phyloP scores from a whole-genome alignment of 192 early-diverging fungal species.

The Phlyctochytrium arcticum region DNA sequence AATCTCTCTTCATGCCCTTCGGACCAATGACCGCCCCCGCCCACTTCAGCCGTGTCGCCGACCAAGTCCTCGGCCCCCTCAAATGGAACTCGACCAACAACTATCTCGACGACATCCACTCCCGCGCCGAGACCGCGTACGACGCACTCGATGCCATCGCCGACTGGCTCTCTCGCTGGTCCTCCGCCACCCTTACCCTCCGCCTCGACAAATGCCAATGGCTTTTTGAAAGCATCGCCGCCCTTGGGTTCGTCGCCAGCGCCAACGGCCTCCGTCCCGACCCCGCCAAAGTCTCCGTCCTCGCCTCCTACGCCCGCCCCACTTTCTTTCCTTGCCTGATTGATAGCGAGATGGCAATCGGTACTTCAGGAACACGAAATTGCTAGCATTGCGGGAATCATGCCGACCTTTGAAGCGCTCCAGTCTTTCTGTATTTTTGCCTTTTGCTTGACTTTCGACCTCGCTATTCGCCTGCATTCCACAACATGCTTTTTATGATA shows the following conservation, averaged over 20 bases:
- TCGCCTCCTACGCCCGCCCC: too few species aligned
- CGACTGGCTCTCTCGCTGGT: conserved; percentile 17
- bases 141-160: too few species aligned
- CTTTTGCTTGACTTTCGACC: too few species aligned
- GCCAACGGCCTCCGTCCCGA: conserved; percentile 21
- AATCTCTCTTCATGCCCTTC: neutral
- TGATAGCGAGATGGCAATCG: too few species aligned
- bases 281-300: conserved; percentile 13
- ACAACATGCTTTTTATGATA: too few species aligned
- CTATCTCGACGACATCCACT: conserved; percentile 12
- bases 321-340: too few species aligned
- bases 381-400: too few species aligned
- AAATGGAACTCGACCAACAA: neutral
- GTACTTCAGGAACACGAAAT: too few species aligned
- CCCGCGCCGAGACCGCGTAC: neutral
- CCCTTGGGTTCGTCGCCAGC: conserved; percentile 25
- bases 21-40: neutral
- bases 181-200: conserved; percentile 14
- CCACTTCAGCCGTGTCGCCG: conserved; percentile 34
- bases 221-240: conserved; percentile 4
- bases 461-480: too few species aligned
- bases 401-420: too few species aligned
- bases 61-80: conserved; percentile 24
- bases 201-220: conserved; percentile 40
- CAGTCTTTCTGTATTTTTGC: too few species aligned